Evolutionary conservation across 2,329 filamentous ascomycete species (phyloP).

Genomic region (Aspergillus persii): DNA sequence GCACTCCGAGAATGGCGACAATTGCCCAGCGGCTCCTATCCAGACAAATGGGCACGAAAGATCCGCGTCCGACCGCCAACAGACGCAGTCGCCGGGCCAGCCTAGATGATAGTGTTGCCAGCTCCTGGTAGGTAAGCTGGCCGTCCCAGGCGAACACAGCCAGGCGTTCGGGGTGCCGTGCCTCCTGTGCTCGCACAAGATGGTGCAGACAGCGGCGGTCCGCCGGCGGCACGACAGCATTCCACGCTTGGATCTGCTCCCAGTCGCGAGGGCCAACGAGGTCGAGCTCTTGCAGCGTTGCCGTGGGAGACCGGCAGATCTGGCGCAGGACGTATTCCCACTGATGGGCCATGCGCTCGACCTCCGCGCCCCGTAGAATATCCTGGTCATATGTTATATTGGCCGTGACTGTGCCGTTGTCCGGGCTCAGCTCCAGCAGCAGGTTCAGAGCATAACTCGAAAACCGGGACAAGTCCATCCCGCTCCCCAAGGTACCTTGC

Average conservation of each 20-base stretch:
- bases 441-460: background rate
- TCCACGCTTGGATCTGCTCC: background rate
- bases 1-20: slow-evolving; percentile 19
- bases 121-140: background rate
- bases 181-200: background rate
- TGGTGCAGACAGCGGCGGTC: background rate
- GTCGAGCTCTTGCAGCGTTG: background rate
- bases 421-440: too few species aligned
- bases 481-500: background rate
- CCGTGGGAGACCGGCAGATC: background rate
- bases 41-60: background rate
- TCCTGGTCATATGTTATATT: background rate
- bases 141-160: background rate
- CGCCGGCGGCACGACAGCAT: background rate
- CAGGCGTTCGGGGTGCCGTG: background rate
- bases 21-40: slow-evolving; percentile 11
- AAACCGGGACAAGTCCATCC: background rate
- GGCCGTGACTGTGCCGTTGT: background rate
- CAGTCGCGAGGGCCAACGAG: background rate
- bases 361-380: background rate
- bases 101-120: background rate
- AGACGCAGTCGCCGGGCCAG: background rate
- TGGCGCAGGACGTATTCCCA: background rate
- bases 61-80: background rate
- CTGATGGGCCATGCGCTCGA: background rate